phyloP scores from a whole-genome alignment of 2,329 filamentous ascomycete genomes.

The Lithohypha guttulata region DNA sequence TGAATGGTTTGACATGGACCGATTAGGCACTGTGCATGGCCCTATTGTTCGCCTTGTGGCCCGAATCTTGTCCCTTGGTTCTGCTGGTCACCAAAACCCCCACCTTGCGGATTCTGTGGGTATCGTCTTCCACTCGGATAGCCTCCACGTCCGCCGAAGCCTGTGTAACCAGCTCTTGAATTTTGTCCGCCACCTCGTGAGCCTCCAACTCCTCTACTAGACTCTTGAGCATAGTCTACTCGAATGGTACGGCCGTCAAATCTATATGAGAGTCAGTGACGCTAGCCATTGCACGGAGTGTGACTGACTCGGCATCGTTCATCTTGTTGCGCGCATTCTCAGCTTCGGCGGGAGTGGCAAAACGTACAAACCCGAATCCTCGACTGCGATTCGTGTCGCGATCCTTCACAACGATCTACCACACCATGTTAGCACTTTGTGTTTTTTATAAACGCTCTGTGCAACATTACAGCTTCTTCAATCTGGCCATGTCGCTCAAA shows the following conservation, averaged over 20 bases:
- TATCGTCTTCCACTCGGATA: not conserved
- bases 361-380: constrained; percentile 95
- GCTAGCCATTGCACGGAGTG: constrained; percentile 1
- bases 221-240: constrained; percentile 90
- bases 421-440: constrained; percentile 6
- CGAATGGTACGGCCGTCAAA: constrained; percentile 92
- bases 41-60: constrained; percentile 5
- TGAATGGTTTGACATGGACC: too few species aligned
- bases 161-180: constrained; percentile 13
- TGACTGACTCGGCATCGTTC: constrained; percentile 57
- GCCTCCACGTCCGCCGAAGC: constrained; percentile 22
- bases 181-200: constrained; percentile 30
- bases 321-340: constrained; percentile 33
- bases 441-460: constrained; percentile 13
- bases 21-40: not conserved
- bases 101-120: constrained; percentile 3
- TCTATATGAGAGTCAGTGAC: constrained; percentile 37
- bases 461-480: constrained; percentile 77
- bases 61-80: constrained; percentile 1
- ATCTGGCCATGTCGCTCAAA: constrained; percentile 86
- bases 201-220: constrained; percentile 51
- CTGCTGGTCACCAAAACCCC: constrained; percentile 1
- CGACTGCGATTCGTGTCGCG: constrained; percentile 92
- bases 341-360: constrained; percentile 41
- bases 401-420: constrained; percentile 91